Evolutionary conservation across 768 basidiomycete species (phyloP), one percentile per base, ranked within the genome.

Genomic region (Favolaschia claudopus): DNA sequence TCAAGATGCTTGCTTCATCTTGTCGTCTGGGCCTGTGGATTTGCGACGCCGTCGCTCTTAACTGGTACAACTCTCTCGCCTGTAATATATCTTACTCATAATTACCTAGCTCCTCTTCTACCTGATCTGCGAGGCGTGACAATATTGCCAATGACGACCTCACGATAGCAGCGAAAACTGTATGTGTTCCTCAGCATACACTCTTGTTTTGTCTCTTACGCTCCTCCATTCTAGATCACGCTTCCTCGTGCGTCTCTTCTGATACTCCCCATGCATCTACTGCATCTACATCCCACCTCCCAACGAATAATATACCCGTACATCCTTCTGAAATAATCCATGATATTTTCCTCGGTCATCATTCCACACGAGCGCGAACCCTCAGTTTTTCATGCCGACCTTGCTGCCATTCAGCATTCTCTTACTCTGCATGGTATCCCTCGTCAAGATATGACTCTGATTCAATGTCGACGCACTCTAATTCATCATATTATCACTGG

Each of bases 361-460:
- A 33, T 29, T 4, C 20, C 45, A 47, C 29, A 20, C 45, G 34
- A 20, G 32, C 45, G 17, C 32, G 31, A 32, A 47, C n/a, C 34
- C n/a, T 48, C 32, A 34, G 33, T 48, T 34, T 48, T 48, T 19
- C 46, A 48, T 36, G 33, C 46, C 14, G 32, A 48, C 27, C n/a
- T 48, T 24, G 7, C 20, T 17, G 38, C 47, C 17, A 36, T 49
- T 25, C 25, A 22, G 38, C 25, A 7, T 36, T 24, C 47, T 49
- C 47, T 49, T 37, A 25, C 47, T 27, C 20, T 49, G 7, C 47
- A 49, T 24, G 25, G 15, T 25, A 25, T 48, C 5, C 33, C 32
- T 7, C 46, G 36, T 34, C n/a, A 22, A 24, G 32, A 48, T 24
- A 48, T 48, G 46, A 48, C 15, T 25, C 20, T 48, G 22, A 6